Base-by-base conservation (phyloP, 192 early-diverging fungal genomes). In the Coemansia erecta region DNA sequence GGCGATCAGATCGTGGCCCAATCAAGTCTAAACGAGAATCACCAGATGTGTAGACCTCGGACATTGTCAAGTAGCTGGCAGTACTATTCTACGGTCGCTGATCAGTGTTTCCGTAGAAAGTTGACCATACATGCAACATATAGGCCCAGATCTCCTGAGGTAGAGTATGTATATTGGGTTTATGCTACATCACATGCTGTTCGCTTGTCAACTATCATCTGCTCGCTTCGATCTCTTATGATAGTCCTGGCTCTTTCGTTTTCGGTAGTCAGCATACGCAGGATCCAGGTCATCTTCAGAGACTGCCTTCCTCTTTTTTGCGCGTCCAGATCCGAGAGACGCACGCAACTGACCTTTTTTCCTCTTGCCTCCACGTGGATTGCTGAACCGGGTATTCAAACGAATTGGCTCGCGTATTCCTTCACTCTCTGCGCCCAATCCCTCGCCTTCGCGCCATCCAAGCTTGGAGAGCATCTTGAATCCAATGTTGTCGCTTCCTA, bases 361-460 rank as follows among this genome's bases (percentile, higher is more conserved):
- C 17, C 59, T 33, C 12, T 44, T 43, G 11, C 48, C 42, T 8
- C 62, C 41, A 6, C 26, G 12, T 18, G 60, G 61, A 8, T 56
- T 50, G 52, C 75, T 72, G 28, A 77, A 77, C 19, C 69, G 42
- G 2, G 75, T 77, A 15, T 53, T 35, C 15, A 50, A 51, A 0
- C 75, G 65, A 13, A 77, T 68, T 4, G 75, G 75, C 39, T 77
- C 75, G 10, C 56, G 42, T 47, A 77, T 77, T 4, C 75, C 75
- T 5, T 71, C 59, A 37, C 58, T 60, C 14, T 61, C 24, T 8
- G 75, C 68, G 1, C 75, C 75, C 58, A 77, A 51, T 0, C 75
- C 75, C 51, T 71, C 61, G 14, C 75, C 75, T 41, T 77, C 41
- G 55, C 66, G 68, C 75, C 75, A 77, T 14, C 75, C 75, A 33